A percentile compares a stretch with the other conserved stretches of the same genome.
phyloP scores from a whole-genome alignment of 371 early-diverging fungal genomes.

The Rhizopus stolonifer region DNA sequence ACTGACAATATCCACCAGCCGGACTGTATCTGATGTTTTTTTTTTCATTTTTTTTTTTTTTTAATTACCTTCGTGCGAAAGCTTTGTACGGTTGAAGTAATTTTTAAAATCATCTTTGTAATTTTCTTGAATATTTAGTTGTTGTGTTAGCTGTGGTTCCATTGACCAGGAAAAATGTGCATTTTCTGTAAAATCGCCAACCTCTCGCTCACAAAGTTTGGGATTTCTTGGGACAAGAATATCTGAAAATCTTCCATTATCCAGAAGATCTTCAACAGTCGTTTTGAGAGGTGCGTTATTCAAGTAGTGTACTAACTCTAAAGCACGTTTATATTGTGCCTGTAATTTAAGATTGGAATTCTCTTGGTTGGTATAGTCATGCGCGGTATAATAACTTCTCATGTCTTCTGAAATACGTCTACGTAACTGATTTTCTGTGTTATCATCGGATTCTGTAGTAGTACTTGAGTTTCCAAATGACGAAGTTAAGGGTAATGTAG shows the following conservation, averaged over 20 bases:
- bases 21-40: no score
- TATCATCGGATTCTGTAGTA: no score
- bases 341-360: not conserved
- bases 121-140: not conserved
- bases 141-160: not conserved
- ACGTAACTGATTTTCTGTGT: no score
- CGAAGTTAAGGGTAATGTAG: no score
- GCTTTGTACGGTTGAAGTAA: no score
- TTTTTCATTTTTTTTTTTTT: no score
- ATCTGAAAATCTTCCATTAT: not conserved
- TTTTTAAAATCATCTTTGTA: not conserved
- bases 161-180: not conserved
- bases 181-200: not conserved
- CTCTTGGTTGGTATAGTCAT: no score
- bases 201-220: not conserved
- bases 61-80: no score
- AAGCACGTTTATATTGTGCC: not conserved
- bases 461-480: no score
- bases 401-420: no score
- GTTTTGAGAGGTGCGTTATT: not conserved
- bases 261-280: not conserved
- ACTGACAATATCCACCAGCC: no score
- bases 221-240: not conserved
- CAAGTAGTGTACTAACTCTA: not conserved
- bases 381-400: no score